These are phyloP conservation scores for Aureobasidium subglaciale DNA, from an alignment of 2,329 filamentous ascomycete species.

Conservation along the genomic window DNA sequence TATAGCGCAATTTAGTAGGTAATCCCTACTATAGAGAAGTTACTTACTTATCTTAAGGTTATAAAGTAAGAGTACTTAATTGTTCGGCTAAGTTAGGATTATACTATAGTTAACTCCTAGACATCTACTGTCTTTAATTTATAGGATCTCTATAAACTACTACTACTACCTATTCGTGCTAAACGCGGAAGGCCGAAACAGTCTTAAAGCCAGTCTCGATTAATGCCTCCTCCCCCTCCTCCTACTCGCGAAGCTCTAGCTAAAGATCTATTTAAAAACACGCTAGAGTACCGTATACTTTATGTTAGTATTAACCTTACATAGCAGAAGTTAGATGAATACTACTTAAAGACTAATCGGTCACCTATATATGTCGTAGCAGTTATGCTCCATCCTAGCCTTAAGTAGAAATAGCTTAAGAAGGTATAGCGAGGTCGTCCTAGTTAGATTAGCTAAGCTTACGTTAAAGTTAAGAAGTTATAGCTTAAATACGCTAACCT, in stretches of 20 bases:
- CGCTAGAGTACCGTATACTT: neutral
- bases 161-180: neutral
- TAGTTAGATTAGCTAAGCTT: neutral
- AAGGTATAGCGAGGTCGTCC: neutral
- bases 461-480: neutral
- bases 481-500: neutral
- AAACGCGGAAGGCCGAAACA: neutral
- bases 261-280: neutral
- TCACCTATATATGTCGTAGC: neutral
- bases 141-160: neutral
- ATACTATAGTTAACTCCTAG: neutral
- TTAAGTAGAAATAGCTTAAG: neutral
- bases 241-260: neutral
- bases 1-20: neutral
- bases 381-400: neutral
- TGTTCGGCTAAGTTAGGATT: neutral
- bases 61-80: neutral
- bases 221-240: neutral
- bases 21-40: neutral
- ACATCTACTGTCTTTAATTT: neutral
- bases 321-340: neutral
- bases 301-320: neutral
- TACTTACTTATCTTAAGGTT: neutral
- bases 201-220: neutral
- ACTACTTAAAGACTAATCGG: neutral